These are phyloP conservation scores for Diaporthe velutina DNA, from an alignment of 2,329 filamentous ascomycete species.

Conservation along the genomic window DNA sequence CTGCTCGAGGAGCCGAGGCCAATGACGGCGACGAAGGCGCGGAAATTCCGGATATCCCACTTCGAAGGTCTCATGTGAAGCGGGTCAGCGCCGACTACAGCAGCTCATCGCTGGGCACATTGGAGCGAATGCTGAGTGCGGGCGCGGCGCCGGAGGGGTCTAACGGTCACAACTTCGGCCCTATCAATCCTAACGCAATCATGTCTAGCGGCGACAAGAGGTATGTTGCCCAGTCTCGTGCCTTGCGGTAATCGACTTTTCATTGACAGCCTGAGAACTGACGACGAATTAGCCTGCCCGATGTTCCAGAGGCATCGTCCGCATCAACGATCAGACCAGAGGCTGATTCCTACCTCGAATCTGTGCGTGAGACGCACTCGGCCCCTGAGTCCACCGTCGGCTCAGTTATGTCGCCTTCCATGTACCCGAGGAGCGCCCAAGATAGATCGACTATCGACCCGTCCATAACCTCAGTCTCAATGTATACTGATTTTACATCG, in stretches of 20 bases:
- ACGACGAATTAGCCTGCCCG: constrained; percentile 32
- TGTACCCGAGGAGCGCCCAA: neutral
- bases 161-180: neutral
- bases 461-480: constrained; percentile 40
- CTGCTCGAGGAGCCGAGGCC: neutral
- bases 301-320: constrained; percentile 32
- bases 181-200: constrained; percentile 27
- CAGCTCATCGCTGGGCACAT: constrained; percentile 14
- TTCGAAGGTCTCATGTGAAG: constrained; percentile 34
- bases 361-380: constrained; percentile 7
- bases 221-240: constrained; percentile 24
- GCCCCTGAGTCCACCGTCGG: constrained; percentile 19
- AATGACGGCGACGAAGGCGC: constrained; percentile 29
- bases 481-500: constrained; percentile 36
- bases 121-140: constrained; percentile 30
- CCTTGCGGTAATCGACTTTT: neutral
- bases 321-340: constrained; percentile 8
- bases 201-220: constrained; percentile 31
- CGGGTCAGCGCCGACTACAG: constrained; percentile 18
- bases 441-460: constrained; percentile 26
- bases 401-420: constrained; percentile 10
- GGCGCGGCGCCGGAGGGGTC: constrained; percentile 17
- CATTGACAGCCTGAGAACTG: constrained; percentile 29
- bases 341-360: constrained; percentile 12
- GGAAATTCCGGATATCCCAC: constrained; percentile 38